Evolutionary conservation across 768 basidiomycete species (phyloP).

Genomic region (Phlebiopsis gigantea): DNA sequence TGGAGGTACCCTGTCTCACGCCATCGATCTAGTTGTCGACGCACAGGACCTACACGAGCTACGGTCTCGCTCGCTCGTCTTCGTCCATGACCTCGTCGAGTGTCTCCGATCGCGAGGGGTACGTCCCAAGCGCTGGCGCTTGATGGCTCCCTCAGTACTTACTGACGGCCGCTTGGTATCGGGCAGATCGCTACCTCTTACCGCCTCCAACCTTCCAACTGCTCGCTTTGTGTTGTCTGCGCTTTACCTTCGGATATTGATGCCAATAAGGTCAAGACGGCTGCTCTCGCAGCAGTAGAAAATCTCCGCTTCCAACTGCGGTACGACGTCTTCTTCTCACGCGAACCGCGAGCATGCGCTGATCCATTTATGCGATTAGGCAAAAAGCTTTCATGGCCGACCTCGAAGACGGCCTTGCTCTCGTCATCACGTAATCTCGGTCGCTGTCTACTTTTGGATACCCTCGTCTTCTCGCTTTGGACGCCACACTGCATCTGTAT

Average conservation of each 20-base stretch:
- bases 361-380: slow-evolving; percentile 23
- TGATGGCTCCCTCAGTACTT: slow-evolving; percentile 9
- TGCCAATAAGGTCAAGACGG: slow-evolving; percentile 35
- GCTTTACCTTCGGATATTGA: slow-evolving; percentile 41
- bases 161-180: slow-evolving; percentile 10
- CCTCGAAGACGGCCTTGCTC: slow-evolving; percentile 44
- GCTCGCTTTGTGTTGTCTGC: slow-evolving; percentile 54
- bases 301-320: slow-evolving; percentile 36
- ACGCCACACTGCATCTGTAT: slow-evolving; percentile 7
- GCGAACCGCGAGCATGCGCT: not conserved
- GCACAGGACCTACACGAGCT: slow-evolving; percentile 66
- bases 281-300: slow-evolving; percentile 41
- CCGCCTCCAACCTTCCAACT: slow-evolving; percentile 54
- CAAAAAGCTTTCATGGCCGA: slow-evolving; percentile 47
- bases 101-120: slow-evolving; percentile 59
- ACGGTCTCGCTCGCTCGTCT: slow-evolving; percentile 53
- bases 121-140: slow-evolving; percentile 8
- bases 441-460: not conserved
- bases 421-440: slow-evolving; percentile 47
- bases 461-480: not conserved
- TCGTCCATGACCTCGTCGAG: slow-evolving; percentile 60
- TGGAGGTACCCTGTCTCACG: not conserved
- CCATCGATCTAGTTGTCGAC: slow-evolving; percentile 42
- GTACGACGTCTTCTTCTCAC: slow-evolving; percentile 28
- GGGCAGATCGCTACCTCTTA: slow-evolving; percentile 60